A percentile compares a stretch with the other conserved stretches of the same genome.
Conservation (phyloP, 139 green algal species). For the Protoeuglena noctilucae region DNA sequence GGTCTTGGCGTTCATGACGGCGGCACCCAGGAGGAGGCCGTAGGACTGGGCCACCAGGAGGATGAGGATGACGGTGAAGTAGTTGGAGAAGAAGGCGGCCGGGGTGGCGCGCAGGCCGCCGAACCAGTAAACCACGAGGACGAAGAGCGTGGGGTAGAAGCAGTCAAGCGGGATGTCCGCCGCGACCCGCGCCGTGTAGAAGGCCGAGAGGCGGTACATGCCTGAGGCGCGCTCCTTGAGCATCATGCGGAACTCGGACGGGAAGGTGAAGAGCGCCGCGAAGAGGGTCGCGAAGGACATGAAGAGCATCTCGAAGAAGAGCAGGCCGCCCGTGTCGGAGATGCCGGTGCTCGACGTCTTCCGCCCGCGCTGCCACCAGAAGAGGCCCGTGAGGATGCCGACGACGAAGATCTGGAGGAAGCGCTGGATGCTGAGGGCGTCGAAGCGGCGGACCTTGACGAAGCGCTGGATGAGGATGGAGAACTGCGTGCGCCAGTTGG, state of each 20-base stretch:
- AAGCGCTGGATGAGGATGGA: conserved; percentile 25
- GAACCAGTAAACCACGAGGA: conserved; percentile 32
- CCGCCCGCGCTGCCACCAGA: conserved; percentile 24
- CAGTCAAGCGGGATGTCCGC: conserved; percentile 61
- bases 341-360: not conserved
- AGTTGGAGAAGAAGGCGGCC: conserved; percentile 2
- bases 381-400: conserved; percentile 22
- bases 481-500: conserved; percentile 17
- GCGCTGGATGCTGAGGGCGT: conserved; percentile 25
- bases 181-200: conserved; percentile 50
- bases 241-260: conserved; percentile 27
- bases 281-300: conserved; percentile 9
- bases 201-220: conserved; percentile 74
- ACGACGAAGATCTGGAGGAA: conserved; percentile 18
- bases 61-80: not conserved
- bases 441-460: conserved; percentile 43
- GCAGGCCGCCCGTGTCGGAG: conserved; percentile 18
- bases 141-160: conserved; percentile 32
- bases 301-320: conserved; percentile 29
- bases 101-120: not conserved
- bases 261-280: conserved; percentile 11
- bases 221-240: conserved; percentile 36
- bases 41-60: conserved; percentile 2
- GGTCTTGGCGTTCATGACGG: not conserved
- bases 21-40: not conserved